Conservation (phyloP, 768 basidiomycete species). For the Kwoniella botswanensis region DNA sequence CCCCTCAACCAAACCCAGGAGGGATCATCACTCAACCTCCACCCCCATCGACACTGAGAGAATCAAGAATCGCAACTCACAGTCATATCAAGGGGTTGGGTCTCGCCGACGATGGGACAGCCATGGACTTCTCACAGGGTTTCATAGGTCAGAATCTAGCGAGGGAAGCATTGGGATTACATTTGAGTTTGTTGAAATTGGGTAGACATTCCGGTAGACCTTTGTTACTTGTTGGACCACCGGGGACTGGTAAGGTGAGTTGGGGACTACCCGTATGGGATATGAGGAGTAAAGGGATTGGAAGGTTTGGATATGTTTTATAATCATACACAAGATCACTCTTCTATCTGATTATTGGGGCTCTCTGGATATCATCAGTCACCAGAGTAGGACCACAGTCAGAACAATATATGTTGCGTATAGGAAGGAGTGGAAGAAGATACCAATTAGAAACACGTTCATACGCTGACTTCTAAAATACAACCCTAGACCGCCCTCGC, state of each 20-base stretch:
- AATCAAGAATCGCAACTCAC: conserved; percentile 64
- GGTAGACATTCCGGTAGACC: conserved; percentile 75
- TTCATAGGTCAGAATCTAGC: conserved; percentile 90
- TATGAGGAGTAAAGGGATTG: no score
- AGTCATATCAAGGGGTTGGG: conserved; percentile 98
- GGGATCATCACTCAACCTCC: conserved; percentile 52
- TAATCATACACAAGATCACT: no score
- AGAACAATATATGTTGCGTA: no score
- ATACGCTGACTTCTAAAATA: neutral
- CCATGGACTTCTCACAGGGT: conserved; percentile 73
- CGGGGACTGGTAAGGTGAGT: conserved; percentile 84
- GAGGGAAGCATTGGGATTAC: conserved; percentile 66
- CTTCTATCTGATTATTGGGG: no score
- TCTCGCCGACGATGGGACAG: conserved; percentile 79
- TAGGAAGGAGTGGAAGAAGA: no score
- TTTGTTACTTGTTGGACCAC: conserved; percentile 88
- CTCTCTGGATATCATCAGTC: no score
- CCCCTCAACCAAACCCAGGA: conserved; percentile 23
- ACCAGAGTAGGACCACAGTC: no score
- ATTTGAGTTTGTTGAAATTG: conserved; percentile 51
- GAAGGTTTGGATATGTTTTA: no score
- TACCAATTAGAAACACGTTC: no score
- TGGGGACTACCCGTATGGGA: neutral
- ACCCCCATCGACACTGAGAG: conserved; percentile 49
- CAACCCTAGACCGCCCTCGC: conserved; percentile 78